phyloP scores from a whole-genome alignment of 2,329 filamentous ascomycete genomes.

The Epichloe amarillans region DNA sequence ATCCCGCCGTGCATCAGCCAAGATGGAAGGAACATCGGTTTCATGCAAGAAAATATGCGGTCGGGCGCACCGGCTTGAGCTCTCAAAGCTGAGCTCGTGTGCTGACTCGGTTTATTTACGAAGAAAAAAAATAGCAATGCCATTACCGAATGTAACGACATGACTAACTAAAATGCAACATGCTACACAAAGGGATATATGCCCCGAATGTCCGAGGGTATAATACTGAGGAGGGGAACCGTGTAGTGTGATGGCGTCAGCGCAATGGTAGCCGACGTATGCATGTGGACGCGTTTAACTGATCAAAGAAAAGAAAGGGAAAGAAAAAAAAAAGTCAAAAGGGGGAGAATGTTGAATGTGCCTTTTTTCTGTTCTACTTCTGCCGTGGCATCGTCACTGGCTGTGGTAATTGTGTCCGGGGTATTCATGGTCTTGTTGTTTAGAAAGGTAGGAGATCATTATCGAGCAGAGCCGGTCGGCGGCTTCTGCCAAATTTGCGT shows the following conservation, averaged over 20 bases:
- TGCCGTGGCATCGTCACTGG: not conserved
- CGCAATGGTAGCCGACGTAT: not conserved
- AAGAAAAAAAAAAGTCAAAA: not conserved
- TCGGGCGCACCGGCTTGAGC: no score
- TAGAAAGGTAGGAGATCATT: slow-evolving; percentile 14
- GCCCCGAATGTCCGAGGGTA: not conserved
- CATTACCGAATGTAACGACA: not conserved
- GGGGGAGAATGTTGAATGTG: not conserved
- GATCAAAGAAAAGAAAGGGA: not conserved
- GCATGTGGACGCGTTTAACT: not conserved
- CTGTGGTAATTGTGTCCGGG: not conserved
- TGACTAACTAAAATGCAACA: not conserved
- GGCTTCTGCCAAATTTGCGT: slow-evolving; percentile 2
- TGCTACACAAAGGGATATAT: not conserved
- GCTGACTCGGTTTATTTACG: not conserved
- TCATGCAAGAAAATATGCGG: no score
- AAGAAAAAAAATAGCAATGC: not conserved
- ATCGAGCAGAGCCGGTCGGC: slow-evolving; percentile 4
- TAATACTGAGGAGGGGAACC: not conserved
- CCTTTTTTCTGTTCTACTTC: not conserved
- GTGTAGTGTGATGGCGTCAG: not conserved
- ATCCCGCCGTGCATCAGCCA: no score
- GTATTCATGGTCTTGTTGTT: not conserved
- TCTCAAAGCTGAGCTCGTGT: not conserved
- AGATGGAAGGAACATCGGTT: no score